Conservation (phyloP, 805 yeast genomes). For the Kazachstania viticola region DNA sequence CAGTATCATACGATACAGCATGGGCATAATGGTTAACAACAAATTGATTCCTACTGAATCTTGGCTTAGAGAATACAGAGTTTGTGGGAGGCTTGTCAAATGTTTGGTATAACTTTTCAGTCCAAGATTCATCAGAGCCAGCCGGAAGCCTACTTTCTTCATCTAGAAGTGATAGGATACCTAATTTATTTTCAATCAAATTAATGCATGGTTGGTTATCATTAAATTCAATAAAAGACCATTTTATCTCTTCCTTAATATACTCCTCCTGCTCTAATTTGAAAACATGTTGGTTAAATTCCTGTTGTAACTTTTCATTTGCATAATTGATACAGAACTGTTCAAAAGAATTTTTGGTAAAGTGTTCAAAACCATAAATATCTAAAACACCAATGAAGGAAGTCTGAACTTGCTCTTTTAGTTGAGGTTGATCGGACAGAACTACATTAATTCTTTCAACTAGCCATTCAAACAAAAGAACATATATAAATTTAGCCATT, state of each 20-base stretch:
- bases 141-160: slow-evolving; percentile 93
- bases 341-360: slow-evolving; percentile 87
- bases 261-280: slow-evolving; percentile 95
- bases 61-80: slow-evolving; percentile 78
- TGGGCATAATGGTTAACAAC: slow-evolving; percentile 89
- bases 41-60: slow-evolving; percentile 86
- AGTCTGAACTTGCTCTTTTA: slow-evolving; percentile 37
- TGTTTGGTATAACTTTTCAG: slow-evolving; percentile 77
- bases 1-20: slow-evolving; percentile 85
- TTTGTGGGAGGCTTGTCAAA: slow-evolving; percentile 69
- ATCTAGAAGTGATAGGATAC: slow-evolving; percentile 77
- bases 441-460: slow-evolving; percentile 70
- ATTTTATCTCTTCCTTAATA: slow-evolving; percentile 81
- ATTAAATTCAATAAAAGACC: slow-evolving; percentile 93
- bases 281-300: slow-evolving; percentile 94
- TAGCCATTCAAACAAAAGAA: slow-evolving; percentile 91
- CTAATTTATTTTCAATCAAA: slow-evolving; percentile 79
- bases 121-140: slow-evolving; percentile 88
- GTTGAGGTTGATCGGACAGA: slow-evolving; percentile 59
- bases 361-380: slow-evolving; percentile 96
- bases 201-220: slow-evolving; percentile 96
- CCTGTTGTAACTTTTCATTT: slow-evolving; percentile 93
- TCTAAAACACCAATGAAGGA: slow-evolving; percentile 93
- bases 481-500: slow-evolving; percentile 84
- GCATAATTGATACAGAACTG: slow-evolving; percentile 97